Evolutionary conservation across 306 rosid genomes (phyloP).

Genomic region (Fragaria nilgerrensis): DNA sequence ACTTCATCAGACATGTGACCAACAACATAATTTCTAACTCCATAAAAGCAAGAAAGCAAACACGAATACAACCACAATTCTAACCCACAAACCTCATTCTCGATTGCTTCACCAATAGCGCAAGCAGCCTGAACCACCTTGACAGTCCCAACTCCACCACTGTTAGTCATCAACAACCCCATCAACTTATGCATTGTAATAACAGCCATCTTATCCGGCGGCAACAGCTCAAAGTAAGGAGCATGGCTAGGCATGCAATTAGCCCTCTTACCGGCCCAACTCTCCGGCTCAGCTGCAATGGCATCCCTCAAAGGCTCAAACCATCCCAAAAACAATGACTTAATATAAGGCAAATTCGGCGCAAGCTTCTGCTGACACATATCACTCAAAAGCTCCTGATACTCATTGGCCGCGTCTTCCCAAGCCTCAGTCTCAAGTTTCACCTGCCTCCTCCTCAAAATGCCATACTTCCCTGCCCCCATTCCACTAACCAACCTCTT

Average conservation of each 20-base stretch:
- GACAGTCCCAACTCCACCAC: constrained; percentile 53
- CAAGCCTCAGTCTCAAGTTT: constrained; percentile 91
- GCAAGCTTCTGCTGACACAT: constrained; percentile 92
- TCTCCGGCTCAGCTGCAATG: constrained; percentile 56
- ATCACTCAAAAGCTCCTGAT: constrained; percentile 68
- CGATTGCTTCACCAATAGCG: constrained; percentile 88
- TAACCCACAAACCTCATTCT: constrained; percentile 64
- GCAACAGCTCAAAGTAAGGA: constrained; percentile 51
- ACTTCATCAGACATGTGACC: neutral
- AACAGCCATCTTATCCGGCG: constrained; percentile 86
- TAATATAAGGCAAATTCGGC: constrained; percentile 84
- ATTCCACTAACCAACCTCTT: constrained; percentile 40
- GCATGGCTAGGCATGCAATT: constrained; percentile 38
- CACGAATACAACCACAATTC: constrained; percentile 5
- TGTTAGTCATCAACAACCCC: constrained; percentile 84
- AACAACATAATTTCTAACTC: neutral
- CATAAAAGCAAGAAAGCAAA: neutral
- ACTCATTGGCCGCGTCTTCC: constrained; percentile 84
- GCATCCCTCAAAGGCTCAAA: constrained; percentile 79
- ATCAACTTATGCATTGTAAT: constrained; percentile 91
- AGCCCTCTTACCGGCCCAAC: constrained; percentile 12
- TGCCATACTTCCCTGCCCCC: constrained; percentile 34
- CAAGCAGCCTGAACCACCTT: constrained; percentile 76
- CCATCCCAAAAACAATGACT: constrained; percentile 92
- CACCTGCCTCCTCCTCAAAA: constrained; percentile 66